Evolutionary conservation across 306 rosid genomes (phyloP).

Genomic region (Sophora flavescens): DNA sequence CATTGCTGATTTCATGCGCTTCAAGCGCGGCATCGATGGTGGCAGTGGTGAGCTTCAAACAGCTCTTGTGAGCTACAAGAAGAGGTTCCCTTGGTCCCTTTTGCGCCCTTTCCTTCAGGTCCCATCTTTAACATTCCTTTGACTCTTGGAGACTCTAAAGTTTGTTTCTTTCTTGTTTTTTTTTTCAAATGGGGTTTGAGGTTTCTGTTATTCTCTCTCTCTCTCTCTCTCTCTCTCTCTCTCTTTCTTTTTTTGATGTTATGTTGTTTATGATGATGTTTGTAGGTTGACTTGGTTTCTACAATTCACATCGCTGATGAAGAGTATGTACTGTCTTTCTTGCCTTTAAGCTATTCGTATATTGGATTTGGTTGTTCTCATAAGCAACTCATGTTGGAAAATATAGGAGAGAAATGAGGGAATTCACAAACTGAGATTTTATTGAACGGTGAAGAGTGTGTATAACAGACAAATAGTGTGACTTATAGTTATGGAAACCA

Average conservation of each 20-base stretch:
- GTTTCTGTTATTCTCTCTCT: slow-evolving; percentile 19
- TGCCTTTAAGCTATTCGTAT: not conserved
- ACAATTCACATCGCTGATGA: slow-evolving; percentile 97
- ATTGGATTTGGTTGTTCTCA: slow-evolving; percentile 35
- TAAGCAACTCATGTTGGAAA: not conserved
- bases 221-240: slow-evolving; percentile 3
- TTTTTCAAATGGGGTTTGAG: slow-evolving; percentile 35
- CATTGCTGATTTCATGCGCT: slow-evolving; percentile 90
- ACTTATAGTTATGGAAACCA: too few relatives aligned
- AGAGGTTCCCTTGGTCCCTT: slow-evolving; percentile 90
- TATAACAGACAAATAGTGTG: too few relatives aligned
- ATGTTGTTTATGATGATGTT: slow-evolving; percentile 45
- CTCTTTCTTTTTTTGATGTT: not conserved
- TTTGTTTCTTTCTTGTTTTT: slow-evolving; percentile 29
- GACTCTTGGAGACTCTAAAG: not conserved
- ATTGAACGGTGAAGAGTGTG: too few relatives aligned
- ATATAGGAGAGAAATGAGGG: too few relatives aligned
- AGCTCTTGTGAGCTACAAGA: slow-evolving; percentile 76
- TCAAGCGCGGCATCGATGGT: slow-evolving; percentile 67
- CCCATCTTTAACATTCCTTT: not conserved
- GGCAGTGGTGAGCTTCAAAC: slow-evolving; percentile 79
- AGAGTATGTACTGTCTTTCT: slow-evolving; percentile 67
- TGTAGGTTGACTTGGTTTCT: slow-evolving; percentile 97
- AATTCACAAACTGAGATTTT: too few relatives aligned
- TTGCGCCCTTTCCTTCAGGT: slow-evolving; percentile 88